Percentiles rank a stretch among this genome's conserved stretches.
Evolutionary conservation across 768 basidiomycete genomes (phyloP).

Genomic region (Leccinum variicolor): DNA sequence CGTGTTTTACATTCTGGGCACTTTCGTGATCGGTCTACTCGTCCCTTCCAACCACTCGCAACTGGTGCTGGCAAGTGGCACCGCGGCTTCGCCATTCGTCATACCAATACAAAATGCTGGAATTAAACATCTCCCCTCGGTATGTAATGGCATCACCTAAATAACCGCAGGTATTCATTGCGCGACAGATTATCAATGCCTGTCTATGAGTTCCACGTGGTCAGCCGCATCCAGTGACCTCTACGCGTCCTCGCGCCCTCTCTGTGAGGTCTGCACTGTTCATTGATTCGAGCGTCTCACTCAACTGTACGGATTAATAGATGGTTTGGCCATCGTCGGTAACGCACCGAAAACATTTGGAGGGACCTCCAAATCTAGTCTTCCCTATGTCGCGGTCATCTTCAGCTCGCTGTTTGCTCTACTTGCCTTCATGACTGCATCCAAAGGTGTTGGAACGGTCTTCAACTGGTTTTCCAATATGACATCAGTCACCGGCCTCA

Average conservation of each 20-base stretch:
- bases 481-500: conserved; percentile 61
- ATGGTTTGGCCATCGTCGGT: conserved; percentile 38
- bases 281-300: neutral
- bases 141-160: conserved; percentile 34
- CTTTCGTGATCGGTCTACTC: conserved; percentile 76
- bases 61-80: no score
- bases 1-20: conserved; percentile 69
- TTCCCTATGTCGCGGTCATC: conserved; percentile 73
- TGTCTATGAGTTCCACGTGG: conserved; percentile 86
- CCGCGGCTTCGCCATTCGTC: no score
- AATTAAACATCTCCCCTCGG: no score
- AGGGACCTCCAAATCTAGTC: conserved; percentile 62
- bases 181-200: conserved; percentile 67
- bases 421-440: conserved; percentile 80
- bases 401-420: conserved; percentile 65
- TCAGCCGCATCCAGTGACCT: conserved; percentile 88
- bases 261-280: conserved; percentile 51
- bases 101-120: no score
- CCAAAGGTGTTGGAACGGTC: conserved; percentile 60
- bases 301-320: neutral
- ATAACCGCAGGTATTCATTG: neutral
- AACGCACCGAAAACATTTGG: conserved; percentile 83
- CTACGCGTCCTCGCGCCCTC: conserved; percentile 83
- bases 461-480: conserved; percentile 81
- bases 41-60: conserved; percentile 38